Percentiles rank a stretch among this genome's conserved stretches.
These are phyloP conservation scores for Solanum paucissectum DNA, from an alignment of 257 asterid genomes.

Conservation along the genomic window DNA sequence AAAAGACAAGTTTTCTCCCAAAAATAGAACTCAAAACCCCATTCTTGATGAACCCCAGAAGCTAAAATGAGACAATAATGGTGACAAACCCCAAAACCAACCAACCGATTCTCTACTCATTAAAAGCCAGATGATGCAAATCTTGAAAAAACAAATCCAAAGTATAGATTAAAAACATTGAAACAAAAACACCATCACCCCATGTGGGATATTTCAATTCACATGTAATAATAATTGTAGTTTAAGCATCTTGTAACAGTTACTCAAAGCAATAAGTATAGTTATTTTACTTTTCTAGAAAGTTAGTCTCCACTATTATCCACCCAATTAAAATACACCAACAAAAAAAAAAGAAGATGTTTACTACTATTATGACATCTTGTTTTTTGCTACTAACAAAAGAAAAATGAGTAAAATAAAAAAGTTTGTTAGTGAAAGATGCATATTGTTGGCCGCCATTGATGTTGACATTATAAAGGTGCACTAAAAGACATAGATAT, in stretches of 20 bases:
- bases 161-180: neutral
- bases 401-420: slow-evolving; percentile 1
- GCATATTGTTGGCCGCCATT: slow-evolving; percentile 52
- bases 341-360: neutral
- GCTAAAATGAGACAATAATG: slow-evolving; percentile 4
- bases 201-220: neutral
- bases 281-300: neutral
- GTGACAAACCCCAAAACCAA: neutral
- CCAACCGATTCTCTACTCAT: neutral
- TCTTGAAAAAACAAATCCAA: slow-evolving; percentile 1
- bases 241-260: slow-evolving; percentile 2
- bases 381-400: neutral
- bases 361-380: neutral
- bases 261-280: slow-evolving; percentile 5
- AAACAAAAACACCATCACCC: neutral
- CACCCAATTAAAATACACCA: neutral
- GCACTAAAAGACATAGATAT: slow-evolving; percentile 16
- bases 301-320: neutral
- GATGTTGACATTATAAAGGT: slow-evolving; percentile 32
- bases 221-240: neutral
- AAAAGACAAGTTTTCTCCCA: neutral
- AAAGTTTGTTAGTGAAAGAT: slow-evolving; percentile 8
- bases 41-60: slow-evolving; percentile 8
- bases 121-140: neutral
- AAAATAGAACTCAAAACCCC: slow-evolving; percentile 6